Evolutionary conservation across 2,329 filamentous ascomycete genomes (phyloP), one percentile per base, ranked within the genome.

Genomic region (Calycina herbarum): DNA sequence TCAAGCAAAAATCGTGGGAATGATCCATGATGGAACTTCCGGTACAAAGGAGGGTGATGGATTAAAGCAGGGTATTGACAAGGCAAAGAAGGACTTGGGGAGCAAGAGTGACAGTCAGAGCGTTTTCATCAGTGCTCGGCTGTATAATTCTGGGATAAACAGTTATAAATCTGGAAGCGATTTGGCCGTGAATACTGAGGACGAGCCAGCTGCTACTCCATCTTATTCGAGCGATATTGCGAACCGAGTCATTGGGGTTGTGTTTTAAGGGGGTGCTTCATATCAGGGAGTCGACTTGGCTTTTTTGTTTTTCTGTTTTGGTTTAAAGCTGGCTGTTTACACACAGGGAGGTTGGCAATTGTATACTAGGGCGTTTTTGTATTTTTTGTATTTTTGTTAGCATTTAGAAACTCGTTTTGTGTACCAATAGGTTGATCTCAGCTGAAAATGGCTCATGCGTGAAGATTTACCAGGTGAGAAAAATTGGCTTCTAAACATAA

Each of bases 121-220:
- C 17, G 59, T 35, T 15, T 64, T 61, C 17, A 35, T 56, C 29
- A 48, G 58, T 38, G 42, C 42, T 7, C 27, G 63, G 6, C 51
- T 61, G 11, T 64, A 64, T 33, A 64, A 64, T 42, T 56, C 63
- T 11, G 63, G 63, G 15, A 35, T 57, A 11, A 51, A 58, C 17
- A 54, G 38, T 20, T 61, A 61, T 10, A 6, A 5, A 11, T 5
- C 45, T n/a, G 59, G 63, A 20, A 38, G 35, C 8, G 63, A 64
- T 35, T 48, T 64, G 48, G 35, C 35, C 10, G 35, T 38, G 10
- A 15, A 38, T 38, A 38, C 35, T 6, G 24, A 29, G 13, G 54
- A 51, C 5, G 31, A 35, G 10, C 38, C 54, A 31, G 62, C 38
- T 45, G 62, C 62, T 6, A 64, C 62, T 35, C 4, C 56, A 4